Base-by-base conservation (phyloP, 768 basidiomycete genomes). In the Boletus pseudo-olivaceus region DNA sequence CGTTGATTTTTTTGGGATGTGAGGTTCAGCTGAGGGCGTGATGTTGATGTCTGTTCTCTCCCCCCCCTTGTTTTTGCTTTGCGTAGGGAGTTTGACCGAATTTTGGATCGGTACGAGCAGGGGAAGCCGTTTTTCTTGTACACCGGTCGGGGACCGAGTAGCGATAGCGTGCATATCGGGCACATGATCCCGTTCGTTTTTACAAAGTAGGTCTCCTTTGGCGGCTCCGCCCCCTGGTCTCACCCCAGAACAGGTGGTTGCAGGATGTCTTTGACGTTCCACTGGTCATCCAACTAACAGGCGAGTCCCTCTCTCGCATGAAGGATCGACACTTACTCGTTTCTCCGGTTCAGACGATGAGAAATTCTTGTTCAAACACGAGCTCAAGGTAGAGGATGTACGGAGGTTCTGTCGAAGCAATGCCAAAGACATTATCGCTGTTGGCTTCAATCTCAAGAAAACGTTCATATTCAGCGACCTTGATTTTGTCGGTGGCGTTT, bases 381-480 rank as follows among this genome's bases (percentile, higher is more conserved):
- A 90, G 60, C 82, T 97, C 55, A 95, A 92, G 69, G 79, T 90
- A 34, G 92, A 98, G 60, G 87, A 98, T 68, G 89, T 90, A 20
- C 83, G 84, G 66, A 75, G 76, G 23, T 98, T 94, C 68, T 82
- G 92, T 8, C 80, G 81, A 53, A 81, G 83, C 66, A 99, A 98
- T 66, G 88, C 94, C n/a, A 83, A 81, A 60, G 96, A 98, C 70
- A 96, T 98, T 65, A 98, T 99, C 62, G 93, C 97, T 1, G 90
- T 95, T 56, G 97, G 97, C 1, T 93, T 98, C 73, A 81, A 95
- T 55, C 77, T 83, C 23, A 82, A 93, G 53, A 91, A 89, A 76
- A 99, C 97, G 3, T 98, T 98, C 73, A 97, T 99, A 65, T 98
- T 98, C 76, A 94, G 89, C 67, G 79, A 98, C 64, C 88, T 93